These are phyloP conservation scores for Phoma herbarum DNA, from an alignment of 2,329 filamentous ascomycete species.

Conservation along the genomic window DNA sequence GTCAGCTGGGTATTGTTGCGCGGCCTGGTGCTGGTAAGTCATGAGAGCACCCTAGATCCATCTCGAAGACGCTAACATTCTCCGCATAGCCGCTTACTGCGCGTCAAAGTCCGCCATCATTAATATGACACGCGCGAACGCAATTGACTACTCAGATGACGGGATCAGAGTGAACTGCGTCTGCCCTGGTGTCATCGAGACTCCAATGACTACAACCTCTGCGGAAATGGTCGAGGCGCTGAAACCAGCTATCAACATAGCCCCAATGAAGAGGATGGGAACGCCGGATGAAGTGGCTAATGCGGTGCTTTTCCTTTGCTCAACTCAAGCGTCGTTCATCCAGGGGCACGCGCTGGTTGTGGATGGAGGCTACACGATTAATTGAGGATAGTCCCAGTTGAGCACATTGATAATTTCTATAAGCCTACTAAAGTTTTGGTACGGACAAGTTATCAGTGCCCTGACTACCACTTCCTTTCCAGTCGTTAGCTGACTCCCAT, in stretches of 20 bases:
- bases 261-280: slow-evolving; percentile 60
- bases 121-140: slow-evolving; percentile 65
- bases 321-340: slow-evolving; percentile 63
- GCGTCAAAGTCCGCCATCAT: slow-evolving; percentile 67
- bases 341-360: slow-evolving; percentile 59
- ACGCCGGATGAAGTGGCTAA: slow-evolving; percentile 64
- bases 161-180: slow-evolving; percentile 67
- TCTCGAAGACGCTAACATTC: slow-evolving; percentile 9
- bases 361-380: slow-evolving; percentile 54
- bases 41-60: too few species aligned
- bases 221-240: slow-evolving; percentile 44
- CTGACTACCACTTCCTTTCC: slow-evolving; percentile 26
- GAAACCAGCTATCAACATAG: slow-evolving; percentile 54
- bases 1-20: slow-evolving; percentile 58
- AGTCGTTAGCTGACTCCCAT: slow-evolving; percentile 42
- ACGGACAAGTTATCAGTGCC: not conserved
- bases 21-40: slow-evolving; percentile 36
- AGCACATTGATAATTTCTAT: slow-evolving; percentile 13
- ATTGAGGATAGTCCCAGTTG: slow-evolving; percentile 16
- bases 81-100: slow-evolving; percentile 61
- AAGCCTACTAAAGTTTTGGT: slow-evolving; percentile 1
- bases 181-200: slow-evolving; percentile 62
- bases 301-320: slow-evolving; percentile 61
- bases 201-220: slow-evolving; percentile 47
- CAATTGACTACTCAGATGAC: slow-evolving; percentile 62